Conservation (phyloP, 345 rosid genomes). For the Salix brachista region DNA sequence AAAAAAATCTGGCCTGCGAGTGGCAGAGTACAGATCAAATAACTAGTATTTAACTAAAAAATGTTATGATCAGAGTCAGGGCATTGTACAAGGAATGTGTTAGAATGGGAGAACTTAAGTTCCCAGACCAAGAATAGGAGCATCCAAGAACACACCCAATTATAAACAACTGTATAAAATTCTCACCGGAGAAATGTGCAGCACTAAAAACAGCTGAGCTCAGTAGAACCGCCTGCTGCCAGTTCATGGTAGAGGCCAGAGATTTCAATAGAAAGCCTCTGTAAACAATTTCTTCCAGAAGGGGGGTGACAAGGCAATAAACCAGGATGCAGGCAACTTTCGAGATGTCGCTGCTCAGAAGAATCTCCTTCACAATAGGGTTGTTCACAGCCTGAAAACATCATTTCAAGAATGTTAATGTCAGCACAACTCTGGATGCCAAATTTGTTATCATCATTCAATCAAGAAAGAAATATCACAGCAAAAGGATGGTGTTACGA, state of each 20-base stretch:
- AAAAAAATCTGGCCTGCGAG: no score
- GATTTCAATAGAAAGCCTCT: slow-evolving; percentile 72
- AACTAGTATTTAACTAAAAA: slow-evolving; percentile 17
- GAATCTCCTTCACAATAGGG: slow-evolving; percentile 54
- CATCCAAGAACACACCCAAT: slow-evolving; percentile 67
- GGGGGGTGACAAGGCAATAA: slow-evolving; percentile 60
- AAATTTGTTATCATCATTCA: not conserved
- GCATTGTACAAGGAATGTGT: slow-evolving; percentile 80
- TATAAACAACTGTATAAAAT: slow-evolving; percentile 55
- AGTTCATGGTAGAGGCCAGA: slow-evolving; percentile 51
- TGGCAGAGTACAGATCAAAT: not conserved
- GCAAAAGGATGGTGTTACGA: not conserved
- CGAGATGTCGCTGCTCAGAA: slow-evolving; percentile 43
- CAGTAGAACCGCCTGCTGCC: slow-evolving; percentile 51
- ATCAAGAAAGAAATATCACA: not conserved
- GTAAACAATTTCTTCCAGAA: slow-evolving; percentile 72
- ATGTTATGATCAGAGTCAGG: slow-evolving; percentile 42
- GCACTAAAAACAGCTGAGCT: slow-evolving; percentile 72
- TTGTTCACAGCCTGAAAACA: slow-evolving; percentile 45
- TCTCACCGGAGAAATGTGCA: slow-evolving; percentile 71
- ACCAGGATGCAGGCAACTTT: slow-evolving; percentile 50
- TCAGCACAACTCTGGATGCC: not conserved
- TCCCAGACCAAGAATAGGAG: slow-evolving; percentile 75
- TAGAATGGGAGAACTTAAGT: slow-evolving; percentile 51
- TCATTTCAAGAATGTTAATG: not conserved